Evolutionary conservation across 1,139 yeast species (phyloP), one percentile per base, ranked within the genome.

Genomic region (Geotrichum histeridarum): DNA sequence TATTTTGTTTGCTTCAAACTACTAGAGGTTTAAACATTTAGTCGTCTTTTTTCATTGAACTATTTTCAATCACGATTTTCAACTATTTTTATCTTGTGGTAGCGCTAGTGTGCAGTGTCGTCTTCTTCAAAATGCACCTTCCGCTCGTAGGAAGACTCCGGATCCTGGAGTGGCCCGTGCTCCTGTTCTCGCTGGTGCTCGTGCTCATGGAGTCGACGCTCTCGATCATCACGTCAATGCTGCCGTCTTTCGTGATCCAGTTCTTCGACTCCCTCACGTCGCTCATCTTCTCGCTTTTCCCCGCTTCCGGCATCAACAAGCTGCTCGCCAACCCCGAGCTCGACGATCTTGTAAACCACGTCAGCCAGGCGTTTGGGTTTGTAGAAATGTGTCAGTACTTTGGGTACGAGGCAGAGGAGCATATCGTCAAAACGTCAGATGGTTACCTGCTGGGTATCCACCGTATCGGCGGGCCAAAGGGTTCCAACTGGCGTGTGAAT

Each of bases 401-500:
- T 60, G 91, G 87, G 1, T 84, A 84, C 60, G 73, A 74, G 17
- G 78, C 82, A 5, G 83, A 87, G 61, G 93, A 86, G 65, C 94
- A 87, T 61, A 80, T 84, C 11, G 85, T 84, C 4, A 77, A 78
- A 49, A 81, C 86, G 0, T 67, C 69, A 37, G 86, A 81, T 61
- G 80, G 81, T 32, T 81, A 79, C 60, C 58, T 81, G 44, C 69
- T 81, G 17, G 80, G 82, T 0, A 60, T 81, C 5, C 86, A 81
- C 61, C 71, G 85, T 32, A 74, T 81, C 27, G 70, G 64, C 12
- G 73, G 67, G 68, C 72, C 61, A 74, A 77, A 60, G 66, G 73
- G 60, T 70, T 74, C 64, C 59, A 74, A 48, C 64, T 78, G 61
- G 77, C 59, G 62, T 42, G 56, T 56, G 2, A 58, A 67, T 31